phyloP scores from a whole-genome alignment of 208 protist species.

The Tetramitus jugosus region DNA sequence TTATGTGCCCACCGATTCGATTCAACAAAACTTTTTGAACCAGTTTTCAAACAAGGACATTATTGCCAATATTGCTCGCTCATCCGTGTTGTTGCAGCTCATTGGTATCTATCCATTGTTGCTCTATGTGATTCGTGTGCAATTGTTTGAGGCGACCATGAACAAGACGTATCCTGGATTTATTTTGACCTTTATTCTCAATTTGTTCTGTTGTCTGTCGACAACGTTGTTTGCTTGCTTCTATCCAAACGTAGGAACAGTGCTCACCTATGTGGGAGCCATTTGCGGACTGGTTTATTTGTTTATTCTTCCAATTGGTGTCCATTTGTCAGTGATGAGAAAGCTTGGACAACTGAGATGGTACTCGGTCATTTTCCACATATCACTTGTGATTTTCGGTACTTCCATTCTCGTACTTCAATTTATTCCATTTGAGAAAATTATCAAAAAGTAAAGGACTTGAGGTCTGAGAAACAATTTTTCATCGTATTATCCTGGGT shows the following conservation, averaged over 20 bases:
- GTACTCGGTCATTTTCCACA: neutral
- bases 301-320: neutral
- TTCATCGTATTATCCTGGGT: too few relatives aligned
- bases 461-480: too few relatives aligned
- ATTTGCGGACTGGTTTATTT: conserved; percentile 14
- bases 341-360: neutral
- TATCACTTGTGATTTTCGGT: neutral
- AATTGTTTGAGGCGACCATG: conserved; percentile 1
- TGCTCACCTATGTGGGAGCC: conserved; percentile 6
- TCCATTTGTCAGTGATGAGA: neutral
- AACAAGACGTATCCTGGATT: conserved; percentile 5
- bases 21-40: conserved; percentile 23
- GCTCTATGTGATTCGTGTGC: neutral
- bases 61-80: neutral
- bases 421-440: conserved; percentile 14
- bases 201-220: neutral
- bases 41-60: neutral
- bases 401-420: neutral
- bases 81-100: neutral
- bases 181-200: neutral
- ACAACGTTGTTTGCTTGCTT: neutral
- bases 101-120: conserved; percentile 7
- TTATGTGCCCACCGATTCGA: neutral
- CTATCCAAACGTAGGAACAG: conserved; percentile 4
- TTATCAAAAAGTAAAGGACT: neutral